phyloP scores from a whole-genome alignment of 2,329 filamentous ascomycete species.

The Colletotrichum eleusines region DNA sequence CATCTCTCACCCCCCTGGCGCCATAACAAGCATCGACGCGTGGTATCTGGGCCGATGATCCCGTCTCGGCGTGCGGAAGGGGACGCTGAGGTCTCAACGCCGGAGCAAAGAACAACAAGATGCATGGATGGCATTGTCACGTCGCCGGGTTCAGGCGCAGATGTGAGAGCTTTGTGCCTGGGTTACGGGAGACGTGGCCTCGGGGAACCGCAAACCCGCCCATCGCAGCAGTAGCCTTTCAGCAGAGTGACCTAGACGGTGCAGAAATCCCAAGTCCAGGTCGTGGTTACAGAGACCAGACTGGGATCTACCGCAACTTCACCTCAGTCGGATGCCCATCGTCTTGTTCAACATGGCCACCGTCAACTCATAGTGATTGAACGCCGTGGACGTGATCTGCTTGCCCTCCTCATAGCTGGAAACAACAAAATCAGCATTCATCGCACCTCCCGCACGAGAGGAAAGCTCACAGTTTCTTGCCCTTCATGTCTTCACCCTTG shows the following conservation, averaged over 20 bases:
- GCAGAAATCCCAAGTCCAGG: not conserved
- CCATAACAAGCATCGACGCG: constrained; percentile 13
- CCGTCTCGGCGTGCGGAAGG: not conserved
- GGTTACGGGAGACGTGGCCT: not conserved
- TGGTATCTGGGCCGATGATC: constrained; percentile 17
- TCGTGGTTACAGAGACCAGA: not conserved
- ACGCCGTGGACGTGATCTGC: constrained; percentile 52
- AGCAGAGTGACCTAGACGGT: not conserved
- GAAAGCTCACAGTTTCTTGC: constrained; percentile 42
- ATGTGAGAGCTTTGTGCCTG: not conserved
- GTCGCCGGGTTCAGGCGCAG: not conserved
- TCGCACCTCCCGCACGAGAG: not conserved
- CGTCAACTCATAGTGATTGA: constrained; percentile 75
- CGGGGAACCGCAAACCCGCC: not conserved
- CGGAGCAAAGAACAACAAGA: not conserved
- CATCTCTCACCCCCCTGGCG: constrained; percentile 12
- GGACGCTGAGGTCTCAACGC: not conserved
- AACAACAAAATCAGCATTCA: not conserved
- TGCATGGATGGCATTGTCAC: not conserved
- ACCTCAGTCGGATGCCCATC: constrained; percentile 75
- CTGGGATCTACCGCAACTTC: constrained; percentile 40
- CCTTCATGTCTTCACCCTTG: constrained; percentile 13
- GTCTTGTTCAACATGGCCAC: constrained; percentile 80
- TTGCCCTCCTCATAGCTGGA: constrained; percentile 19
- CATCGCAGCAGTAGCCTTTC: not conserved